These are phyloP conservation scores for Apiospora saccharicola DNA, from an alignment of 2,329 filamentous ascomycete species.

Conservation along the genomic window DNA sequence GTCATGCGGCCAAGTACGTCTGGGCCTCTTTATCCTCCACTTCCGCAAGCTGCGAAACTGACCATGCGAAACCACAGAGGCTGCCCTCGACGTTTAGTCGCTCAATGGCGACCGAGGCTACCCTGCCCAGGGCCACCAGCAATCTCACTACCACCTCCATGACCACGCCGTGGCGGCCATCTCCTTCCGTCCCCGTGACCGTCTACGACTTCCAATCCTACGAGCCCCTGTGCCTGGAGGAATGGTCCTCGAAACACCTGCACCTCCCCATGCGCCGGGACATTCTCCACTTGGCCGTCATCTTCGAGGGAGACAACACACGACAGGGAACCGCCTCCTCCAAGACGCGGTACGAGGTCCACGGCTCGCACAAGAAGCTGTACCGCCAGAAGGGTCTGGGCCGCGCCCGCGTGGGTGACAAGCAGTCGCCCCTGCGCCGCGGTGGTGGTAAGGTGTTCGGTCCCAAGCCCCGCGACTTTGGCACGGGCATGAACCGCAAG, in stretches of 20 bases:
- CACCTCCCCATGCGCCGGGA: slow-evolving; percentile 87
- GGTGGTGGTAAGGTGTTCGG: slow-evolving; percentile 91
- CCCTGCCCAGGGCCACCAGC: slow-evolving; percentile 47
- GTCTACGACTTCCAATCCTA: slow-evolving; percentile 90
- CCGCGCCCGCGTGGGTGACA: slow-evolving; percentile 78
- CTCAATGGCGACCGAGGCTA: slow-evolving; percentile 63
- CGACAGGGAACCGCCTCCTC: slow-evolving; percentile 85
- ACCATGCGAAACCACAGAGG: slow-evolving; percentile 32
- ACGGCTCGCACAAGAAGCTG: slow-evolving; percentile 84
- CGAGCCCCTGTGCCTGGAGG: slow-evolving; percentile 80
- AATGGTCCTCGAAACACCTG: slow-evolving; percentile 84
- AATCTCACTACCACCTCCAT: slow-evolving; percentile 44
- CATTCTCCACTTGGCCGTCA: slow-evolving; percentile 88
- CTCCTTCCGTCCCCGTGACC: slow-evolving; percentile 77
- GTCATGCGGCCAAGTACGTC: slow-evolving; percentile 46
- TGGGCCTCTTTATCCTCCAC: slow-evolving; percentile 23
- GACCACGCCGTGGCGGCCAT: slow-evolving; percentile 55
- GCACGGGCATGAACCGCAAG: slow-evolving; percentile 82
- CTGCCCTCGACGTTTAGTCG: slow-evolving; percentile 52
- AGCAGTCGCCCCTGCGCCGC: slow-evolving; percentile 80
- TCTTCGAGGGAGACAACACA: slow-evolving; percentile 90
- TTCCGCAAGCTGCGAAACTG: background rate
- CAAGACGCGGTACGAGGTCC: slow-evolving; percentile 84
- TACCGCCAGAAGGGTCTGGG: slow-evolving; percentile 88
- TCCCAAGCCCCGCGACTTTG: slow-evolving; percentile 92